Base-by-base conservation (phyloP, 2,329 filamentous ascomycete genomes). In the Ramichloridium luteum region DNA sequence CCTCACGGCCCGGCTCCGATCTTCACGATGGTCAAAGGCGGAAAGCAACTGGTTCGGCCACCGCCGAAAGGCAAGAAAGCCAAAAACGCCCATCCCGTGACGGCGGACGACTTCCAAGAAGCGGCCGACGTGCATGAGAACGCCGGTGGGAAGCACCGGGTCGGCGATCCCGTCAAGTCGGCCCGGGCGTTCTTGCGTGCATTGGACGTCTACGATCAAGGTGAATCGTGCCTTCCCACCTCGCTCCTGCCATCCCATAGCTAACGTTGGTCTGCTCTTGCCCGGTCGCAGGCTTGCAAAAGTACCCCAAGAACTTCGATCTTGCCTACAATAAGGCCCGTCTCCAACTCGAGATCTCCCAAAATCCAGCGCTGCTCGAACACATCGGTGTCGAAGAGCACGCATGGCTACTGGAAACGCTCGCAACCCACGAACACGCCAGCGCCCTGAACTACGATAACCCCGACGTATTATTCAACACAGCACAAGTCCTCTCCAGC, bases 291-390 rank as follows among this genome's bases (percentile, higher is more conserved):
- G 20, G 20, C 9, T 50, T 83, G 17, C 57, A 59, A 29, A 70
- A 62, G 37, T 74, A 72, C 48, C 74, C 77, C 2, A 48, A 51
- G 6, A 74, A 67, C 13, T 77, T 82, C 54, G 79, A 83, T 55
- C 62, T 83, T 20, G 77, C 77, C 8, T 83, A 83, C 53, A 83
- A 83, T 54, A 81, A 80, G 71, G 77, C 78, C 15, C 67, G 76
- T 39, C 64, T 82, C 17, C 69, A 81, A 51, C 74, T 80, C 48
- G 74, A 79, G 48, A 68, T 82, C 36, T 72, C 74, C 13, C 77
- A 80, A 40, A 72, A 82, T 51, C 68, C 70, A 3, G 66, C 70
- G 37, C 58, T 83, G 13, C 59, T 71, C n/a, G 55, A 64, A 2
- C 65, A 74, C 37, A 55, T 81, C n/a, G 65, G 68, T 1, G 59